phyloP scores from a whole-genome alignment of 2,329 filamentous ascomycete species.

The Zasmidium angulare region DNA sequence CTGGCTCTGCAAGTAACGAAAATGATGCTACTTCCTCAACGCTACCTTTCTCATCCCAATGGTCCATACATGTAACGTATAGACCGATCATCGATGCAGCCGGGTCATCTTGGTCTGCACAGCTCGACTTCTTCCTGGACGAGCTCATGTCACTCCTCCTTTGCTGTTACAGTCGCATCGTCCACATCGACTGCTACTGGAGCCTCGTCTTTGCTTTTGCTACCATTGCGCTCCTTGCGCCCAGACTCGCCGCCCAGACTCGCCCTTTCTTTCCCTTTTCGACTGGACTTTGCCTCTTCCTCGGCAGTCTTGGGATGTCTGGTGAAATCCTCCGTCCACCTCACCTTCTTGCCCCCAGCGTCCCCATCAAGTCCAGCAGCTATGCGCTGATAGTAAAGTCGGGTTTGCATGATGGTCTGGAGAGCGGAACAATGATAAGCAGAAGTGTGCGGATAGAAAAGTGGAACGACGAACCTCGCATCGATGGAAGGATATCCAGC shows the following conservation, averaged over 20 bases:
- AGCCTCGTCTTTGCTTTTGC: conserved; percentile 6
- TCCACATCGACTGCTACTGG: background rate
- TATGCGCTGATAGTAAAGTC: conserved; percentile 32
- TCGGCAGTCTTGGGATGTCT: conserved; percentile 19
- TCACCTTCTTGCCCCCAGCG: conserved; percentile 20
- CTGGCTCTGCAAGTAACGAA: background rate
- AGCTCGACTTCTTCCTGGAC: too few species aligned
- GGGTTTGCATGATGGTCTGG: conserved; percentile 35
- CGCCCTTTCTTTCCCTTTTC: conserved; percentile 27
- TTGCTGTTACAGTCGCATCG: background rate
- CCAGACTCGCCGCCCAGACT: conserved; percentile 14
- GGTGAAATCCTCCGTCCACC: conserved; percentile 30
- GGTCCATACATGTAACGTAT: too few species aligned
- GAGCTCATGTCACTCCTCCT: too few species aligned
- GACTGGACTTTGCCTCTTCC: conserved; percentile 11
- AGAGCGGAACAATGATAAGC: background rate
- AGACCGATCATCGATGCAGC: too few species aligned
- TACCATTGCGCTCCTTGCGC: conserved; percentile 1
- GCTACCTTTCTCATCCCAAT: background rate
- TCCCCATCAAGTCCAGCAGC: conserved; percentile 28
- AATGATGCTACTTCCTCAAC: background rate
- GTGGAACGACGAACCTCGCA: conserved; percentile 27
- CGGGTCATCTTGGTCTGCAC: background rate
- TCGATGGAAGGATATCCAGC: conserved; percentile 29
- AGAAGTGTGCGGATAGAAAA: background rate